phyloP scores from a whole-genome alignment of 768 basidiomycete species.

The Lentinus brumalis region DNA sequence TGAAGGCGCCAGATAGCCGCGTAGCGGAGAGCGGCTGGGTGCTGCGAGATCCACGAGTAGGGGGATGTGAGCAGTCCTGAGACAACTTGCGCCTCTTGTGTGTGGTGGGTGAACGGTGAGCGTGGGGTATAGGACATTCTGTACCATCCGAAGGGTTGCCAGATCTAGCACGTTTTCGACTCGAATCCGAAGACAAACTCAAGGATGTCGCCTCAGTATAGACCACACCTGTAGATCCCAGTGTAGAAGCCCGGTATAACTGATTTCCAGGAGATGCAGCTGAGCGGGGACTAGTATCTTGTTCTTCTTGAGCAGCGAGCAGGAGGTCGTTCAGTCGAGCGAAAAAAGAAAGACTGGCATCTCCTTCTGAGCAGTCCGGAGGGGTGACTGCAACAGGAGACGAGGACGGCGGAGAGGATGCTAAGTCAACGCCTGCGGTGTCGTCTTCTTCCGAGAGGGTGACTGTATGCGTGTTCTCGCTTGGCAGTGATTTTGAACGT shows the following conservation, averaged over 20 bases:
- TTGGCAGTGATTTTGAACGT: too few species aligned
- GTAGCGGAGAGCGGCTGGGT: neutral
- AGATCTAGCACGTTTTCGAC: too few species aligned
- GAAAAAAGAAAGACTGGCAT: neutral
- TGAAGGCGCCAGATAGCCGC: slow-evolving; percentile 2
- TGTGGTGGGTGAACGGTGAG: neutral
- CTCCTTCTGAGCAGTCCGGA: neutral
- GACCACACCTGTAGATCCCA: too few species aligned
- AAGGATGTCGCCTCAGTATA: neutral
- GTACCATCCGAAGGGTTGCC: neutral
- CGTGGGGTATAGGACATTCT: neutral
- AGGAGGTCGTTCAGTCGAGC: neutral
- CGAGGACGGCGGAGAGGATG: slow-evolving; percentile 16
- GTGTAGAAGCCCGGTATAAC: too few species aligned
- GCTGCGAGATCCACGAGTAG: neutral
- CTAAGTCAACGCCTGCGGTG: neutral
- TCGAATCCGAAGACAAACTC: neutral
- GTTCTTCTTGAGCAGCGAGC: neutral
- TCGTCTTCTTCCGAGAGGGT: neutral
- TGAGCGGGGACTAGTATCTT: neutral
- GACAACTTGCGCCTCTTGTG: neutral
- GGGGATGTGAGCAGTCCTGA: too few species aligned
- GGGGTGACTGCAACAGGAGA: slow-evolving; percentile 15
- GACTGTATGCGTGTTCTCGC: neutral
- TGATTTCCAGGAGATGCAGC: neutral